A percentile compares a stretch with the other conserved stretches of the same genome.
These are phyloP conservation scores for Dictyophora rubrovolvata DNA, from an alignment of 768 basidiomycete genomes.

Conservation along the genomic window DNA sequence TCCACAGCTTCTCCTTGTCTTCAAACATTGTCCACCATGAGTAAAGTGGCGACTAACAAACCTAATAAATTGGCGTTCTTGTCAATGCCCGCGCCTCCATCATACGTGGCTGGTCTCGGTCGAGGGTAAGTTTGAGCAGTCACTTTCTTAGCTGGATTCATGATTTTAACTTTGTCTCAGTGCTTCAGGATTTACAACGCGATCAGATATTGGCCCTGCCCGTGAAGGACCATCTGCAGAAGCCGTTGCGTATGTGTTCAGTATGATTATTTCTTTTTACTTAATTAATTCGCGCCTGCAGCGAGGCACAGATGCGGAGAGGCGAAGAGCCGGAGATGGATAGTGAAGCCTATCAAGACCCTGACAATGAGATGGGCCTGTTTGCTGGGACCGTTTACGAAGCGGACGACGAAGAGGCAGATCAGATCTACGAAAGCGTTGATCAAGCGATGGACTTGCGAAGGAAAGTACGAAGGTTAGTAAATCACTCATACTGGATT, in stretches of 20 bases:
- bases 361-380: conserved; percentile 92
- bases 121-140: conserved; percentile 56
- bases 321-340: conserved; percentile 85
- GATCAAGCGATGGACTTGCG: conserved; percentile 86
- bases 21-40: not conserved
- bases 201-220: conserved; percentile 97
- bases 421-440: conserved; percentile 88
- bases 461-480: conserved; percentile 68
- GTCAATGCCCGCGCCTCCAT: conserved; percentile 89
- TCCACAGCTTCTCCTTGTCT: no score
- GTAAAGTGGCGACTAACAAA: conserved; percentile 38
- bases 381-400: conserved; percentile 96
- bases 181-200: conserved; percentile 95
- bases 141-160: not conserved
- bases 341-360: conserved; percentile 90
- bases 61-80: conserved; percentile 78
- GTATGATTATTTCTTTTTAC: not conserved
- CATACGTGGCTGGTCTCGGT: conserved; percentile 97
- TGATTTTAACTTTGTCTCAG: conserved; percentile 27
- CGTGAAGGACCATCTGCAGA: conserved; percentile 91
- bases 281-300: conserved; percentile 22
- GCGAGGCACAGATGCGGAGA: conserved; percentile 76
- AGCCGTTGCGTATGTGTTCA: conserved; percentile 61
- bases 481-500: conserved; percentile 23
- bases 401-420: conserved; percentile 95